Evolutionary conservation across 164 flowering plant genomes (phyloP).

Genomic region (Brasenia schreberi): DNA sequence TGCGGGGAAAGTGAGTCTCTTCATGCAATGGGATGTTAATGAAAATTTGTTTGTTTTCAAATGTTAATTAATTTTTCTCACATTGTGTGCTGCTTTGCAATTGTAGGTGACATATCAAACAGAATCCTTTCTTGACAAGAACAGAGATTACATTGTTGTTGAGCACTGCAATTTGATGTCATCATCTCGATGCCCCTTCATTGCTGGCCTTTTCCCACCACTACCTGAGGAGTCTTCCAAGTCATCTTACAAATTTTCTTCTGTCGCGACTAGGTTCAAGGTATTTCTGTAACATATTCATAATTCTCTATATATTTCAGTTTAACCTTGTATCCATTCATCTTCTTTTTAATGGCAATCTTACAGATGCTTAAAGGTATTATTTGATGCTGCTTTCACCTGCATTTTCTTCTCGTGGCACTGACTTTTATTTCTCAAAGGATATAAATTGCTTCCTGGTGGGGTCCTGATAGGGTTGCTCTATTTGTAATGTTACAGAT

Average conservation of each 20-base stretch:
- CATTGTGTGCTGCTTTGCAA: slow-evolving; percentile 42
- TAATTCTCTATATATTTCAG: too few species aligned
- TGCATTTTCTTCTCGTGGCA: background rate
- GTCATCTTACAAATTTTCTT: slow-evolving; percentile 95
- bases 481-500: too few species aligned
- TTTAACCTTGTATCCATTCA: too few species aligned
- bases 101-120: slow-evolving; percentile 89
- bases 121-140: slow-evolving; percentile 78
- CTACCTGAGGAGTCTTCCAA: slow-evolving; percentile 69
- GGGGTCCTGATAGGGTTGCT: too few species aligned
- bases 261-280: slow-evolving; percentile 92
- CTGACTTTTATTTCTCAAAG: too few species aligned
- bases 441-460: too few species aligned
- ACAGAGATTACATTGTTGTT: slow-evolving; percentile 86
- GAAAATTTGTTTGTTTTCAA: background rate
- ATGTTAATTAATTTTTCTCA: background rate
- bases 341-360: too few species aligned
- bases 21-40: background rate
- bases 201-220: slow-evolving; percentile 75
- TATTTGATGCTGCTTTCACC: background rate
- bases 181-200: slow-evolving; percentile 73
- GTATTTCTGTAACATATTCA: slow-evolving; percentile 17
- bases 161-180: slow-evolving; percentile 85
- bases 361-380: too few species aligned
- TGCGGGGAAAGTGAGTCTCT: slow-evolving; percentile 85